A percentile compares a stretch with the other conserved stretches of the same genome.
These are phyloP conservation scores for Flaveria robusta DNA, from an alignment of 129 eudicot genomes.

Conservation along the genomic window DNA sequence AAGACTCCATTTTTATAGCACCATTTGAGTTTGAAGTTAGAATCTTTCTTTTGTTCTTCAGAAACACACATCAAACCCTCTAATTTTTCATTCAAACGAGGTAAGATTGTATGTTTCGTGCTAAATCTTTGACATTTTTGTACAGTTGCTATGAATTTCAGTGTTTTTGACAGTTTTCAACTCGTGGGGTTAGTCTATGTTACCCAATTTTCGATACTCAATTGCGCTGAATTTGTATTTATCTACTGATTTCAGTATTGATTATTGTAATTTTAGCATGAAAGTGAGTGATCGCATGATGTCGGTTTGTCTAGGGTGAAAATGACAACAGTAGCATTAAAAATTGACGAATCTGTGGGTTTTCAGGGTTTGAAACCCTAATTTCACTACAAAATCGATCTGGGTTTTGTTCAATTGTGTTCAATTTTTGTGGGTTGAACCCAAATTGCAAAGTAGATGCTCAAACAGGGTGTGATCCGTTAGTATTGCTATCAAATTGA, in stretches of 20 bases:
- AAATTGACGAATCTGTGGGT: slow-evolving; percentile 7
- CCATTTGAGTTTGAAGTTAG: slow-evolving; percentile 25
- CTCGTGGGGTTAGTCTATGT: slow-evolving; percentile 17
- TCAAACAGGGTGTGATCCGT: slow-evolving; percentile 3
- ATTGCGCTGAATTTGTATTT: slow-evolving; percentile 31
- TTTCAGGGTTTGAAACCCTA: slow-evolving; percentile 10
- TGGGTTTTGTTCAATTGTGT: slow-evolving; percentile 26
- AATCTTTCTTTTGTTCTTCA: slow-evolving; percentile 32
- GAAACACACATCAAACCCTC: slow-evolving; percentile 16
- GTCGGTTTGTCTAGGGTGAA: slow-evolving; percentile 32
- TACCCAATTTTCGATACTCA: slow-evolving; percentile 18
- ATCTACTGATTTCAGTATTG: slow-evolving; percentile 19
- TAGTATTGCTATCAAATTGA: neutral
- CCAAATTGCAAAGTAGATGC: slow-evolving; percentile 9
- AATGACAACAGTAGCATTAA: slow-evolving; percentile 24
- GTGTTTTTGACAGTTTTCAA: slow-evolving; percentile 20
- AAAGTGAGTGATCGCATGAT: slow-evolving; percentile 38
- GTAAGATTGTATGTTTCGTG: slow-evolving; percentile 26
- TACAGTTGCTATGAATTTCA: slow-evolving; percentile 11
- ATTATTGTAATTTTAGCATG: slow-evolving; percentile 7
- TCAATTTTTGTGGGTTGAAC: slow-evolving; percentile 6
- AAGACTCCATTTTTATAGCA: slow-evolving; percentile 35
- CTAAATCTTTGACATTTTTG: neutral
- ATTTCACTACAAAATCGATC: neutral
- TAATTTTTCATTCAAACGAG: slow-evolving; percentile 17